Conservation (phyloP, 1,284 basidiomycete genomes). For the Psilocybe mexicana region DNA sequence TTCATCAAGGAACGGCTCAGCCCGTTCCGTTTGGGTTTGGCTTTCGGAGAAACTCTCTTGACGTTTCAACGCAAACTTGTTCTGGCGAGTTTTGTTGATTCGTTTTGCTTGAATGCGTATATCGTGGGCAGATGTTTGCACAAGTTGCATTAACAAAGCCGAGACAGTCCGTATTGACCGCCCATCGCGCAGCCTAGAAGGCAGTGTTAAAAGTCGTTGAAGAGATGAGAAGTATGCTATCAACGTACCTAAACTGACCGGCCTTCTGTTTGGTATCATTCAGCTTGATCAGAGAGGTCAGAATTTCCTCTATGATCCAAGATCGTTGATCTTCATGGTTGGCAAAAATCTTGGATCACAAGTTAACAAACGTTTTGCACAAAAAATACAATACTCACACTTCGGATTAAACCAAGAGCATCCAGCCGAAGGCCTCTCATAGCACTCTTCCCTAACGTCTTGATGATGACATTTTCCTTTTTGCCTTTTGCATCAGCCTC, state of each 20-base stretch:
- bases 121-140: conserved; percentile 89
- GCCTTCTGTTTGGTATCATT: conserved; percentile 88
- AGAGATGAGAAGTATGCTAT: background rate
- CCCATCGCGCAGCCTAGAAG: conserved; percentile 70
- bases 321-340: conserved; percentile 86
- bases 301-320: conserved; percentile 96
- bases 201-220: background rate
- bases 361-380: background rate
- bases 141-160: conserved; percentile 90
- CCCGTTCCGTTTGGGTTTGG: conserved; percentile 28
- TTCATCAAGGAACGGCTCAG: conserved; percentile 62
- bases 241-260: conserved; percentile 76
- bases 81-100: conserved; percentile 62
- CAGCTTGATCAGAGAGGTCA: conserved; percentile 86
- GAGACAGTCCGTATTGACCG: conserved; percentile 90
- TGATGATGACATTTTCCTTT: conserved; percentile 54
- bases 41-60: conserved; percentile 58
- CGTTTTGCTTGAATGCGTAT: conserved; percentile 63
- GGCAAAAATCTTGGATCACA: conserved; percentile 72
- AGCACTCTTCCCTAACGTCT: conserved; percentile 67
- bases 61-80: conserved; percentile 56
- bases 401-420: conserved; percentile 80
- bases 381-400: conserved; percentile 48
- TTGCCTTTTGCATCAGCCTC: conserved; percentile 53
- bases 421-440: conserved; percentile 84